Percentiles rank a stretch among this genome's conserved stretches.
Conservation (phyloP, 176 grass and related monocot species). For the Oryza officinalis region DNA sequence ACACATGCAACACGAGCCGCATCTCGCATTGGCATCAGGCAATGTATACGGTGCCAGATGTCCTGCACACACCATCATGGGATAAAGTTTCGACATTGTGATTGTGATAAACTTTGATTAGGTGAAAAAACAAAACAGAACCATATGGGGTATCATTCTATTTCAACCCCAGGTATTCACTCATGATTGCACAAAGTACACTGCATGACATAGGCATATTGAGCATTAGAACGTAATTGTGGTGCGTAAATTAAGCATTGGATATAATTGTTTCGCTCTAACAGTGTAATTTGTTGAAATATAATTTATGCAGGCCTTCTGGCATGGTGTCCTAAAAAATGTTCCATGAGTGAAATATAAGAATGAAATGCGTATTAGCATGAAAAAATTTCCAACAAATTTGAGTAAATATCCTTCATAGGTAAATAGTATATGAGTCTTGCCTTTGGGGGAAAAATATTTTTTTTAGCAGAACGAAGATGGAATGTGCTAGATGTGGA, state of each 20-base stretch:
- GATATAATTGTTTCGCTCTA: background rate
- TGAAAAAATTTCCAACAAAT: background rate
- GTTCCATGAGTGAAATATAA: too few relatives aligned
- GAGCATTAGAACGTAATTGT: background rate
- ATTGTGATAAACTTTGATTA: background rate
- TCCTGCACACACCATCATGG: background rate
- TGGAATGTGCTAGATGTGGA: too few relatives aligned
- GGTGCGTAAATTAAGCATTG: background rate
- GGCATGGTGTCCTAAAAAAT: too few relatives aligned
- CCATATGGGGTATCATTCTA: background rate
- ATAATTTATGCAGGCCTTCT: background rate
- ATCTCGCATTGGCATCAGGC: background rate
- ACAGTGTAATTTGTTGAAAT: background rate
- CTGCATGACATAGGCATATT: background rate
- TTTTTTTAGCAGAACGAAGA: too few relatives aligned
- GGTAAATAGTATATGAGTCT: too few relatives aligned
- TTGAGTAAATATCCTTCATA: background rate
- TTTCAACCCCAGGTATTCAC: background rate
- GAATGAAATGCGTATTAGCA: too few relatives aligned
- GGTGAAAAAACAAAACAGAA: background rate
- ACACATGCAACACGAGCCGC: background rate
- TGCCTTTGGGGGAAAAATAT: too few relatives aligned
- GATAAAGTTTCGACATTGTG: background rate
- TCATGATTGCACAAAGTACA: too few relatives aligned
- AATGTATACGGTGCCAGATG: background rate